phyloP scores from a whole-genome alignment of 1,284 basidiomycete genomes.

The Kwoniella shivajii region DNA sequence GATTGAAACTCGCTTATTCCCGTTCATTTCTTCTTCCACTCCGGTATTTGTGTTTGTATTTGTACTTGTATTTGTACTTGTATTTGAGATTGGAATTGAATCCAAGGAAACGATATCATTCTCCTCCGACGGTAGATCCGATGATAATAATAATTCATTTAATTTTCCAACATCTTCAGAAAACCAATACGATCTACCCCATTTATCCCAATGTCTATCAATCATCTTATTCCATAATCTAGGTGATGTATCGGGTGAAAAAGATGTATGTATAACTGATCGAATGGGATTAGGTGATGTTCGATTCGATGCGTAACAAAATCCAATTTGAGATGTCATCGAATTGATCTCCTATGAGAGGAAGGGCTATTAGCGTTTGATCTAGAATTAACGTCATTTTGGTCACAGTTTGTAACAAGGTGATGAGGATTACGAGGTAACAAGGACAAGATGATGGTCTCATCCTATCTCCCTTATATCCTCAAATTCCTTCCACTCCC shows the following conservation, averaged over 20 bases:
- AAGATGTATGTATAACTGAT: constrained; percentile 73
- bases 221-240: constrained; percentile 42
- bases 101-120: neutral
- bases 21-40: no score
- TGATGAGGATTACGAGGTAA: no score
- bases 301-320: constrained; percentile 84
- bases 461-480: no score
- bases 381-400: no score
- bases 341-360: constrained; percentile 76
- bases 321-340: constrained; percentile 82
- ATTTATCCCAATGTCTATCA: constrained; percentile 63
- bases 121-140: neutral
- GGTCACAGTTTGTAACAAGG: no score
- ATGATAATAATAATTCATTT: constrained; percentile 12
- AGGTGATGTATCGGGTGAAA: constrained; percentile 53
- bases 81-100: neutral
- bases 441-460: no score
- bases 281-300: constrained; percentile 70
- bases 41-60: neutral
- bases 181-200: constrained; percentile 82
- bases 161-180: constrained; percentile 55
- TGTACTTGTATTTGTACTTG: neutral
- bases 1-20: no score
- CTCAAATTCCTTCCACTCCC: neutral
- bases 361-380: no score